Evolutionary conservation across 2,329 filamentous ascomycete genomes (phyloP).

Genomic region (Fusarium dlaminii): DNA sequence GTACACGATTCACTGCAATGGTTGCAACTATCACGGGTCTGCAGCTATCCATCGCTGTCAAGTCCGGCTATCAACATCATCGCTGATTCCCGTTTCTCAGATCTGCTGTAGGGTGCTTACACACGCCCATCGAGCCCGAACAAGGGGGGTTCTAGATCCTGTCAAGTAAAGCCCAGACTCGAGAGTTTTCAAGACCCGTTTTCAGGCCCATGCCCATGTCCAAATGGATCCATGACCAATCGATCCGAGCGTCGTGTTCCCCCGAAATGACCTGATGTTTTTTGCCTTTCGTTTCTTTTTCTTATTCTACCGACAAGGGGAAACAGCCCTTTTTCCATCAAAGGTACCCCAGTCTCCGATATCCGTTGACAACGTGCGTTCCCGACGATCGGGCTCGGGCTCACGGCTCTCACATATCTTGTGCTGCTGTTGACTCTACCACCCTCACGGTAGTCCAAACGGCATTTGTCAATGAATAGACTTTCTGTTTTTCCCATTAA

Average conservation of each 20-base stretch:
- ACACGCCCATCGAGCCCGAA: constrained; percentile 26
- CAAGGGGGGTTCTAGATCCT: constrained; percentile 16
- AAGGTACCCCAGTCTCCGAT: constrained; percentile 15
- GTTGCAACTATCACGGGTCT: neutral
- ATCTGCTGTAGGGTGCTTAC: constrained; percentile 35
- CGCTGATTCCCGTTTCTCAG: neutral
- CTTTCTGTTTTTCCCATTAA: neutral
- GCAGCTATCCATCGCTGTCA: neutral
- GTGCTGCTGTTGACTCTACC: neutral
- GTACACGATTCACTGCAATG: neutral
- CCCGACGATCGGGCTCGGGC: constrained; percentile 27
- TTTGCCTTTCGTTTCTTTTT: constrained; percentile 11
- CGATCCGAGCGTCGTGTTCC: neutral
- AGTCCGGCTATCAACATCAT: neutral
- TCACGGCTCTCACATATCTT: neutral
- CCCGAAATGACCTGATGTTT: constrained; percentile 19
- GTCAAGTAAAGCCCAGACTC: constrained; percentile 9
- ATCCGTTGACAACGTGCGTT: constrained; percentile 24
- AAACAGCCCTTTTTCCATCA: constrained; percentile 7
- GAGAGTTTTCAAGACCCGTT: neutral
- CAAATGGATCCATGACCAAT: neutral
- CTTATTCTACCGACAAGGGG: constrained; percentile 1
- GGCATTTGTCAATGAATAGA: neutral
- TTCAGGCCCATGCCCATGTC: neutral
- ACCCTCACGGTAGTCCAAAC: neutral